phyloP scores from a whole-genome alignment of 192 early-diverging fungal species.

The Backusella parvicylindrica region DNA sequence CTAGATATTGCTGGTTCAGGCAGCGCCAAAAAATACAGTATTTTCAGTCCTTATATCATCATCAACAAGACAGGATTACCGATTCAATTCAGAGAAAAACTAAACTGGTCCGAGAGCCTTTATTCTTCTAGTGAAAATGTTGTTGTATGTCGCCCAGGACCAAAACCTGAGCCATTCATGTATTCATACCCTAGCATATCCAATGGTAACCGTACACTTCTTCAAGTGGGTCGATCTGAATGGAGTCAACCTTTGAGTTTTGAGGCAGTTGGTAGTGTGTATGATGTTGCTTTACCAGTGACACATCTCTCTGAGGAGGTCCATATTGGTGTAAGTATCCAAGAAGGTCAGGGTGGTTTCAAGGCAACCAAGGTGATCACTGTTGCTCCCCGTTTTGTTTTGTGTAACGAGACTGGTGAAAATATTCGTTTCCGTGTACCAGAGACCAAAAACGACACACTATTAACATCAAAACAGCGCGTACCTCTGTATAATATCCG shows the following conservation, averaged over 20 bases:
- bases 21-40: constrained; percentile 77
- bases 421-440: constrained; percentile 73
- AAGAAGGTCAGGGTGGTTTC: constrained; percentile 86
- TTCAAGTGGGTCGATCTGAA: constrained; percentile 70
- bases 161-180: constrained; percentile 70
- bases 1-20: constrained; percentile 60
- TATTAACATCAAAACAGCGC: constrained; percentile 49
- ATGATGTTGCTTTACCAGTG: constrained; percentile 71
- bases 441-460: constrained; percentile 47
- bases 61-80: constrained; percentile 88
- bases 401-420: constrained; percentile 77
- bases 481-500: constrained; percentile 69
- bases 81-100: constrained; percentile 75
- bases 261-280: constrained; percentile 88
- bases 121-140: constrained; percentile 67
- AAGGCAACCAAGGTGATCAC: constrained; percentile 86
- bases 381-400: constrained; percentile 84
- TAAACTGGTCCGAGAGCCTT: constrained; percentile 71
- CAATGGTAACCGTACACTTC: constrained; percentile 75
- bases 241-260: constrained; percentile 92
- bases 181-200: constrained; percentile 91
- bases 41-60: constrained; percentile 93
- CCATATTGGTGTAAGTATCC: constrained; percentile 80
- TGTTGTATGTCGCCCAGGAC: constrained; percentile 9
- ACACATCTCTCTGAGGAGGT: constrained; percentile 48